phyloP scores from a whole-genome alignment of 805 yeast species.

The Myxozyma geophila region DNA sequence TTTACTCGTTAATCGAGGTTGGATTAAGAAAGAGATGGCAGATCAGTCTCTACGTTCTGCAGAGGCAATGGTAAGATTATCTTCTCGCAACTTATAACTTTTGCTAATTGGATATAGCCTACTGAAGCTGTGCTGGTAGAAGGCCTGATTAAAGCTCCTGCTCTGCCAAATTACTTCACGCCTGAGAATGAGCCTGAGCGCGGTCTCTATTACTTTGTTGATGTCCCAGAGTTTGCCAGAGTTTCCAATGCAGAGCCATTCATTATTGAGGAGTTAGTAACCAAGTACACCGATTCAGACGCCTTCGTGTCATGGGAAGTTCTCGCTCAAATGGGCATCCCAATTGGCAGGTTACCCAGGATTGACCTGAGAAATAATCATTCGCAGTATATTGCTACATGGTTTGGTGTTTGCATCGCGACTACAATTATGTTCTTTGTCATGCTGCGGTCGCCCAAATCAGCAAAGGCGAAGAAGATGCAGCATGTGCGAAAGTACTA shows the following conservation, averaged over 20 bases:
- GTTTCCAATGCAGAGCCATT: conserved; percentile 70
- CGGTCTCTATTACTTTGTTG: conserved; percentile 76
- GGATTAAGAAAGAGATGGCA: conserved; percentile 76
- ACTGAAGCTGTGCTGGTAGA: conserved; percentile 70
- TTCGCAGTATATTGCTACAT: conserved; percentile 86
- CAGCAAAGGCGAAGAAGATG: conserved; percentile 25
- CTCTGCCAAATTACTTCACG: conserved; percentile 56
- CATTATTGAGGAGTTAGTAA: conserved; percentile 73
- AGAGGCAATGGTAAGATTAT: conserved; percentile 52
- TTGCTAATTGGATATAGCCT: conserved; percentile 48
- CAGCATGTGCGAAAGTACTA: conserved; percentile 25
- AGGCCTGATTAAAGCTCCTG: conserved; percentile 69
- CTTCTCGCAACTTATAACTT: neutral
- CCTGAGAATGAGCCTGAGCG: conserved; percentile 70
- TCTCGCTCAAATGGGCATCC: conserved; percentile 75
- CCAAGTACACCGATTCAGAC: conserved; percentile 39
- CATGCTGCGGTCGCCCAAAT: conserved; percentile 52
- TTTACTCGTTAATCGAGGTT: conserved; percentile 85
- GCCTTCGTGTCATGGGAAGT: conserved; percentile 50
- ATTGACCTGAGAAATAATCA: conserved; percentile 87
- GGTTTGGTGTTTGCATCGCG: conserved; percentile 86
- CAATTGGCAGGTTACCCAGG: conserved; percentile 81
- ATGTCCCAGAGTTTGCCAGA: conserved; percentile 77
- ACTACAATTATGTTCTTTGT: conserved; percentile 68
- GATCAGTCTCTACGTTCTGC: conserved; percentile 63